phyloP scores from a whole-genome alignment of 768 basidiomycete genomes.

The Lepiota brunneoincarnata region DNA sequence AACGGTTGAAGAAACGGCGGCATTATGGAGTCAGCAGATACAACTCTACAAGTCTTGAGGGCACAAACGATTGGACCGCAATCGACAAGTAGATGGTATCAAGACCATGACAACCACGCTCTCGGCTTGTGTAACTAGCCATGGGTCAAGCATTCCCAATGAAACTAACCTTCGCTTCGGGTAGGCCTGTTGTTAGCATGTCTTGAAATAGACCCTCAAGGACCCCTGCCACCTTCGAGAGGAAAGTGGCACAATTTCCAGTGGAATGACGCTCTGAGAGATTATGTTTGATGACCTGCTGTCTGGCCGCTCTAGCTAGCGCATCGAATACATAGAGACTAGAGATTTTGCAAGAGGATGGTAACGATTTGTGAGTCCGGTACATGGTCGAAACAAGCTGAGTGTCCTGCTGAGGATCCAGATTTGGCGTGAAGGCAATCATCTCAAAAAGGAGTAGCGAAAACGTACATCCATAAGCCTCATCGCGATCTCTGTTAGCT shows the following conservation, averaged over 20 bases:
- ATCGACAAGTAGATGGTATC: neutral
- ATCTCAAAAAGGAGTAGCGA: neutral
- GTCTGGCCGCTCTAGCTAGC: conserved; percentile 78
- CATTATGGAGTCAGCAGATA: neutral
- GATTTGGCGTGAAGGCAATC: neutral
- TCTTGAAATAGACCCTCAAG: conserved; percentile 88
- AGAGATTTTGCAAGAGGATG: conserved; percentile 67
- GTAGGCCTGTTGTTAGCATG: conserved; percentile 60
- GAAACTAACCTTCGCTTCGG: conserved; percentile 84
- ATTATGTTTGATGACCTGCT: conserved; percentile 62
- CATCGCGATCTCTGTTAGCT: conserved; percentile 73
- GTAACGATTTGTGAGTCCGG: conserved; percentile 81
- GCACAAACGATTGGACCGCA: neutral
- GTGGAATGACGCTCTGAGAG: conserved; percentile 49
- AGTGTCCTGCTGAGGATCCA: conserved; percentile 68
- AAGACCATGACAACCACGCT: neutral
- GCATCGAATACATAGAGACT: conserved; percentile 96
- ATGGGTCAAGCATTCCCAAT: conserved; percentile 10
- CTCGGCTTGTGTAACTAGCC: neutral
- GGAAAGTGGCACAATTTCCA: conserved; percentile 79
- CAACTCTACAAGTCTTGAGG: neutral
- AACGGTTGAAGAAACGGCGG: neutral
- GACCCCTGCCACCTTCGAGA: conserved; percentile 87
- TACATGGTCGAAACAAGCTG: conserved; percentile 87
- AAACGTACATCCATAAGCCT: conserved; percentile 71